Evolutionary conservation across 441 rosid genomes (phyloP).

Genomic region (Erysimum cheiri): DNA sequence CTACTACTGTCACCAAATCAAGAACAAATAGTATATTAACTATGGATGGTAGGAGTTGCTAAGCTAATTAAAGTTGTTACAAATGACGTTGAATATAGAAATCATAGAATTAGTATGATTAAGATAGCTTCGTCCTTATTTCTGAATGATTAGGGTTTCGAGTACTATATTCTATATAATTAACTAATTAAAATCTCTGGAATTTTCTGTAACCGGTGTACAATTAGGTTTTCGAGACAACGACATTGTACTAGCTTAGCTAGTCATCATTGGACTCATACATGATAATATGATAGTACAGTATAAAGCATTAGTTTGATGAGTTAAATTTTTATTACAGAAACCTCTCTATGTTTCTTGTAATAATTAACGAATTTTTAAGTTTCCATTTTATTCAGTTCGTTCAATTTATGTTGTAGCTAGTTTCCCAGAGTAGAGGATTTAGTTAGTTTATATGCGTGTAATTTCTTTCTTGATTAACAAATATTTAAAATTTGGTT

Average conservation of each 20-base stretch:
- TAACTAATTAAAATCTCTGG: slow-evolving; percentile 32
- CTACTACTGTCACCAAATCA: slow-evolving; percentile 32
- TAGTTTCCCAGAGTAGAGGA: background rate
- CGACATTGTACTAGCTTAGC: slow-evolving; percentile 41
- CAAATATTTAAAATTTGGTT: background rate
- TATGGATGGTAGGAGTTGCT: slow-evolving; percentile 28
- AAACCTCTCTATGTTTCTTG: background rate
- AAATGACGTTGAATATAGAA: slow-evolving; percentile 16
- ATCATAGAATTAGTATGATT: slow-evolving; percentile 21
- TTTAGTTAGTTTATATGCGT: too few species aligned
- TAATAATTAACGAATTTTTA: background rate
- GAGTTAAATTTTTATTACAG: background rate
- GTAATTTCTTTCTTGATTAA: too few species aligned
- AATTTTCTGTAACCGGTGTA: slow-evolving; percentile 33
- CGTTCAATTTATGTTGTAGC: background rate
- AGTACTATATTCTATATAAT: slow-evolving; percentile 6
- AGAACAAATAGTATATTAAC: slow-evolving; percentile 1
- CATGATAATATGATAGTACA: background rate
- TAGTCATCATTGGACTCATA: slow-evolving; percentile 8
- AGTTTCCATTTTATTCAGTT: background rate
- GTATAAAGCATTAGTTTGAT: slow-evolving; percentile 27
- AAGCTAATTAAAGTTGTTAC: slow-evolving; percentile 25
- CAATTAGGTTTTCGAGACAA: slow-evolving; percentile 34
- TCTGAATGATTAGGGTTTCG: slow-evolving; percentile 23
- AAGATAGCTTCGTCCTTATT: slow-evolving; percentile 34